These are phyloP conservation scores for Calocybe cyanea DNA, from an alignment of 768 basidiomycete species.

Conservation along the genomic window DNA sequence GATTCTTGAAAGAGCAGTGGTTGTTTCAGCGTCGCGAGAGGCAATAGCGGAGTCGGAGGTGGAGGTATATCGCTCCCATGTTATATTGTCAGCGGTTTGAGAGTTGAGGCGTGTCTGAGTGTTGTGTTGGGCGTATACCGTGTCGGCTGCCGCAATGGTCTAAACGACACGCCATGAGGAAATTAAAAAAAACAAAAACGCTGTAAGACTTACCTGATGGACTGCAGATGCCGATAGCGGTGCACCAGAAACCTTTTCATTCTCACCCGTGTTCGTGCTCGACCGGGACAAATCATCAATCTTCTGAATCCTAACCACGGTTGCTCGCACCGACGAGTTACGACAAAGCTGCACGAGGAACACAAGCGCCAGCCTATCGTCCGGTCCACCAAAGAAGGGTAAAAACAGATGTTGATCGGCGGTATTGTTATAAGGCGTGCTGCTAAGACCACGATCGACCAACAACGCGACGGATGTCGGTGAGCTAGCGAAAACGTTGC, in stretches of 20 bases:
- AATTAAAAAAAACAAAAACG: background rate
- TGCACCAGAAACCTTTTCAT: slow-evolving; percentile 12
- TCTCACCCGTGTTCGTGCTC: slow-evolving; percentile 21
- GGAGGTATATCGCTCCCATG: slow-evolving; percentile 65
- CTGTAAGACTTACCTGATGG: slow-evolving; percentile 33
- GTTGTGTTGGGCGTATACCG: slow-evolving; percentile 61
- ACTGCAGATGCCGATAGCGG: slow-evolving; percentile 9
- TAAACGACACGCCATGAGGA: slow-evolving; percentile 15
- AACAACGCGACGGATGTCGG: slow-evolving; percentile 81
- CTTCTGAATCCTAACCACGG: slow-evolving; percentile 62
- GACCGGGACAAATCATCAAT: slow-evolving; percentile 31
- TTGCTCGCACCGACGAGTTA: slow-evolving; percentile 62
- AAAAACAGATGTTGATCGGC: slow-evolving; percentile 64
- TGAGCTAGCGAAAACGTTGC: slow-evolving; percentile 72
- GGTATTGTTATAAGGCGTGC: slow-evolving; percentile 19
- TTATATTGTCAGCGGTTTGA: slow-evolving; percentile 76
- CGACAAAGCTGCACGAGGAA: slow-evolving; percentile 78
- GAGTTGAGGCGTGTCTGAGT: slow-evolving; percentile 71
- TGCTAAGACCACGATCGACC: slow-evolving; percentile 65
- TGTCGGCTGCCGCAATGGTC: slow-evolving; percentile 58
- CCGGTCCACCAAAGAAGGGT: slow-evolving; percentile 93
- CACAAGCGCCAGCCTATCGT: slow-evolving; percentile 81
- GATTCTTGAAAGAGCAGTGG: slow-evolving; percentile 57
- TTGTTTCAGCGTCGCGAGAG: slow-evolving; percentile 23
- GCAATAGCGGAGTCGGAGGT: too few relatives aligned